Percentiles rank a stretch among this genome's conserved stretches.
These are phyloP conservation scores for Neurospora discreta DNA, from an alignment of 495 filamentous ascomycete genomes.

Conservation along the genomic window DNA sequence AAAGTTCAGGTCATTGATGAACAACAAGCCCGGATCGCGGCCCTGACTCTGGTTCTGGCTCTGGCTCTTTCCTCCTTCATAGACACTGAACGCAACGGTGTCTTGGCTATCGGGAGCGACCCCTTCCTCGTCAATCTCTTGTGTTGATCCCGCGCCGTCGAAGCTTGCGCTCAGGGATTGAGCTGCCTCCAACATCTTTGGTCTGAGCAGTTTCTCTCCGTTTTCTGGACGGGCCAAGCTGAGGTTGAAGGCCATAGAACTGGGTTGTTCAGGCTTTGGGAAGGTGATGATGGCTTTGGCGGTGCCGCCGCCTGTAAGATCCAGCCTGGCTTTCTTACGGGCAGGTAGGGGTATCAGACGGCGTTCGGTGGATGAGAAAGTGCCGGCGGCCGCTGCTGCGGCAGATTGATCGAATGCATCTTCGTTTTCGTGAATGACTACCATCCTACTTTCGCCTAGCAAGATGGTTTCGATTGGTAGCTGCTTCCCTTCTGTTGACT, in stretches of 20 bases:
- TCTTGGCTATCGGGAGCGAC: neutral
- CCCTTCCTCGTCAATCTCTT: neutral
- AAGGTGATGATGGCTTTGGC: slow-evolving; percentile 32
- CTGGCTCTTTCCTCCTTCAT: neutral
- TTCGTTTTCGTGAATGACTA: slow-evolving; percentile 42
- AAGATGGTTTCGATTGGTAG: slow-evolving; percentile 49
- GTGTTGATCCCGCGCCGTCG: neutral
- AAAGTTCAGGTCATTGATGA: slow-evolving; percentile 31
- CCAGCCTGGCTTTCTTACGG: slow-evolving; percentile 22
- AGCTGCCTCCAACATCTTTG: neutral
- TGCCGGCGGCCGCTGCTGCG: neutral
- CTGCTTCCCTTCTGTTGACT: slow-evolving; percentile 15
- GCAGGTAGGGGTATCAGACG: slow-evolving; percentile 14
- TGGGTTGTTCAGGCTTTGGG: slow-evolving; percentile 28
- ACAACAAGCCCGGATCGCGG: slow-evolving; percentile 23
- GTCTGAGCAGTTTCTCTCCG: slow-evolving; percentile 5
- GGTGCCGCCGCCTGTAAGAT: neutral
- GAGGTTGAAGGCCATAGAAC: slow-evolving; percentile 34
- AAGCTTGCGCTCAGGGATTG: slow-evolving; percentile 1
- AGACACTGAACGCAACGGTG: neutral
- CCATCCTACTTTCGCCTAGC: slow-evolving; percentile 51
- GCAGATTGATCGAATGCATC: neutral
- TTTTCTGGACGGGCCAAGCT: slow-evolving; percentile 20
- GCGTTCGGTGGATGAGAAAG: slow-evolving; percentile 21
- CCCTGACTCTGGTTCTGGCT: neutral